These are phyloP conservation scores for Licmophora abbreviata DNA, from an alignment of 108 stramenopile species.

Conservation along the genomic window DNA sequence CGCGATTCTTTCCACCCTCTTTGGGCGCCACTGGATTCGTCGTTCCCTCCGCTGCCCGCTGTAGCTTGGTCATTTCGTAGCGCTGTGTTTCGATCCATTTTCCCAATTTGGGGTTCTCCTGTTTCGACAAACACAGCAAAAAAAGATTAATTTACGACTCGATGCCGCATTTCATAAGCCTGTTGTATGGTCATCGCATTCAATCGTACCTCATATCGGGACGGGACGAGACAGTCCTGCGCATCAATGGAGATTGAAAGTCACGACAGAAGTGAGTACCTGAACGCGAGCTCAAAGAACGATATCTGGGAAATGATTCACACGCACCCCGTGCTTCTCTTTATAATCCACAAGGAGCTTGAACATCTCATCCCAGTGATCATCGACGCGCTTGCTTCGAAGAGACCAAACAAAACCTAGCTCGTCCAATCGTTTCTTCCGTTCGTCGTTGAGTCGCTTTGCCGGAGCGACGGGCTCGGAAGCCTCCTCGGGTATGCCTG, in stretches of 20 bases:
- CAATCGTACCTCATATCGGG: conserved; percentile 27
- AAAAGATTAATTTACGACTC: neutral
- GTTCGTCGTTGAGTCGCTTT: conserved; percentile 19
- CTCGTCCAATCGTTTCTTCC: conserved; percentile 34
- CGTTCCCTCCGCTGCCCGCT: conserved; percentile 6
- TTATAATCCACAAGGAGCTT: conserved; percentile 33
- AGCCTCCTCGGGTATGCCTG: neutral
- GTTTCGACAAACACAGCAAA: neutral
- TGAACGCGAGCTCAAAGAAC: too few species aligned
- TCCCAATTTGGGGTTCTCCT: conserved; percentile 39
- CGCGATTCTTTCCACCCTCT: conserved; percentile 1
- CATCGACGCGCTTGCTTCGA: conserved; percentile 42
- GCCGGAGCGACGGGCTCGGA: neutral
- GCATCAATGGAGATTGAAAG: too few species aligned
- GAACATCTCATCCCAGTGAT: conserved; percentile 48
- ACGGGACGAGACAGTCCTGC: conserved; percentile 55
- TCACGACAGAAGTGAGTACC: too few species aligned
- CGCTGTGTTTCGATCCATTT: conserved; percentile 51
- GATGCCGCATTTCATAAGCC: neutral
- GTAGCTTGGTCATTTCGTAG: conserved; percentile 44
- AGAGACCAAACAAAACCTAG: conserved; percentile 58
- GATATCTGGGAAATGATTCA: too few species aligned
- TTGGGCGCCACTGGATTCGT: neutral
- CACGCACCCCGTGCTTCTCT: conserved; percentile 29
- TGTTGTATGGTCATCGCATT: neutral